These are phyloP conservation scores for Melampsora americana DNA, from an alignment of 1,284 basidiomycete genomes.

Conservation along the genomic window DNA sequence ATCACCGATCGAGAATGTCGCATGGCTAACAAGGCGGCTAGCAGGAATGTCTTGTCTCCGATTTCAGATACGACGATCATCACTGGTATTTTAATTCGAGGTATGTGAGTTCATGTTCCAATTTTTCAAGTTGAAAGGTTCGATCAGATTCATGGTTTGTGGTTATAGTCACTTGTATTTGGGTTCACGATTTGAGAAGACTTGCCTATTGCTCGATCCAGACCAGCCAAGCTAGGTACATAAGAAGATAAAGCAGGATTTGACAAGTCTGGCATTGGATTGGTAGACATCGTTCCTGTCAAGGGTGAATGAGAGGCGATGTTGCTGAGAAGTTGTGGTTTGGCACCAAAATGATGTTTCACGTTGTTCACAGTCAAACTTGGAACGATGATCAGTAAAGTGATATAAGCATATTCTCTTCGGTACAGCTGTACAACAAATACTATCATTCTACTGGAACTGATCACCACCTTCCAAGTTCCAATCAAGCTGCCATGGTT, in stretches of 20 bases:
- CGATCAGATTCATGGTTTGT: neutral
- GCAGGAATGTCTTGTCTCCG: slow-evolving; percentile 98
- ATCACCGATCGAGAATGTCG: slow-evolving; percentile 80
- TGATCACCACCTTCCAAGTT: too few species aligned
- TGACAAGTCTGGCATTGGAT: neutral
- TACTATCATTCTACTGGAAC: too few species aligned
- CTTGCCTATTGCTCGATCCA: slow-evolving; percentile 40
- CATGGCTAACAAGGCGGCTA: slow-evolving; percentile 93
- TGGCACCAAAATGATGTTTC: too few species aligned
- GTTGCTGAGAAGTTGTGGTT: too few species aligned
- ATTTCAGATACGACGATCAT: slow-evolving; percentile 55
- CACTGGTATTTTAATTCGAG: neutral
- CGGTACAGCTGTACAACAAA: too few species aligned
- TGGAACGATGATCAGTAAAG: too few species aligned
- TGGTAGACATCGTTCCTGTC: neutral
- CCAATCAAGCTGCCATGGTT: too few species aligned
- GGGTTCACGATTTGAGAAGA: neutral
- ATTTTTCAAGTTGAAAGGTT: neutral
- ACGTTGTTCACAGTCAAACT: too few species aligned
- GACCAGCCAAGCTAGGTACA: slow-evolving; percentile 37
- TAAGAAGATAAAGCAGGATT: neutral
- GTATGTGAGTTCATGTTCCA: neutral
- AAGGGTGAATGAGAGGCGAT: too few species aligned
- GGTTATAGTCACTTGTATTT: neutral
- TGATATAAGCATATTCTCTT: too few species aligned